A percentile compares a stretch with the other conserved stretches of the same genome.
Evolutionary conservation across 2,329 filamentous ascomycete genomes (phyloP).

Genomic region (Aspergillus sp.): DNA sequence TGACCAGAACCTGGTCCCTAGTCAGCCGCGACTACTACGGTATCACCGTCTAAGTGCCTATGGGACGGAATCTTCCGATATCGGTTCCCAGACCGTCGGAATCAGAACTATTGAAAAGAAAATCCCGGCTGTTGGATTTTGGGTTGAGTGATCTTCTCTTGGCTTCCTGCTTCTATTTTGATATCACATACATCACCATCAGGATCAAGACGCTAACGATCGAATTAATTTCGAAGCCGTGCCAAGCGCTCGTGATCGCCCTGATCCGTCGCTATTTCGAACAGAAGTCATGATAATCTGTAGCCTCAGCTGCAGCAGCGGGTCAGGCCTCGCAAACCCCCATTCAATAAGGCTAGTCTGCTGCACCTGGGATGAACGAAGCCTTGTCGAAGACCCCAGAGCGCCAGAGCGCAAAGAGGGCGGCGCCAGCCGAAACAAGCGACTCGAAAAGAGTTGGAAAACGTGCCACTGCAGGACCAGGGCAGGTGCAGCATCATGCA

Average conservation of each 20-base stretch:
- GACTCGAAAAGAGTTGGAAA: background rate
- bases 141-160: conserved; percentile 5
- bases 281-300: background rate
- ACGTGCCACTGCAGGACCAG: background rate
- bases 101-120: background rate
- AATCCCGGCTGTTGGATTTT: background rate
- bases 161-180: background rate
- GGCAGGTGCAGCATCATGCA: background rate
- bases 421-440: background rate
- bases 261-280: background rate
- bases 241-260: conserved; percentile 2
- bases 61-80: conserved; percentile 8
- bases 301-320: background rate
- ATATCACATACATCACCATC: background rate
- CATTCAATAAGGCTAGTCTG: background rate
- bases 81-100: background rate
- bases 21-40: background rate
- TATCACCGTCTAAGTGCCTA: too few relatives aligned
- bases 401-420: background rate
- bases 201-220: background rate
- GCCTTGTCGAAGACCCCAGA: background rate
- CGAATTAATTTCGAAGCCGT: conserved; percentile 1
- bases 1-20: background rate
- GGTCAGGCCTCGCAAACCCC: background rate
- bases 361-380: too few relatives aligned